Base-by-base conservation (phyloP, 2,329 filamentous ascomycete genomes). In the Celoporthe dispersa region DNA sequence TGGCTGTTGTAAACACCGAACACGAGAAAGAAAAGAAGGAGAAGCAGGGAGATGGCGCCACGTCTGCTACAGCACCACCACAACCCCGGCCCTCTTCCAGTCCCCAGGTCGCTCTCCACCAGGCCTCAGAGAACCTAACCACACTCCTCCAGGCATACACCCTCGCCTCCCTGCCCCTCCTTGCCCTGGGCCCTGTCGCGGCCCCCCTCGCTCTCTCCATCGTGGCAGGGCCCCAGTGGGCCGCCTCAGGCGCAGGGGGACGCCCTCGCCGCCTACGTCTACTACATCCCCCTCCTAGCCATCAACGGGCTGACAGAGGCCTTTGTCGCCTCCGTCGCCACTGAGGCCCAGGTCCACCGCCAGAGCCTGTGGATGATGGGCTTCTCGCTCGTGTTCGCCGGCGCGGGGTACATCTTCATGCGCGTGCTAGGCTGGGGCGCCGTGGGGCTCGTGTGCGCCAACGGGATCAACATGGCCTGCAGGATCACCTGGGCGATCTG, bases 251-350 rank as follows among this genome's bases (percentile, higher is more conserved):
- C 59, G 93, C 94, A 0, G 90, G 91, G n/a, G 7, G 80, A 86
- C 11, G 91, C 96, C 3, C 85, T 99, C 8, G 89, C 91, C 0
- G 87, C 86, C 0, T 99, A 98, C 80, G 94, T 93, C 82, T 94
- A 94, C 80, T 98, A 97, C 81, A 93, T 99, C 70, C 96, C 96
- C 0, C 89, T 98, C 35, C 86, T 98, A 4, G 96, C 95, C 3
- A 83, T 97, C 75, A 99, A 99, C 77, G 96, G 96, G 66, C 88
- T 98, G 31, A 89, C 92, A 1, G 96, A 99, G 81, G 93, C 94
- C 0, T 98, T 99, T 75, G 94, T 98, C 22, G 91, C 94, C 0
- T 94, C 93, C 2, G 93, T 97, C 0, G 94, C 95, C 0, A 91
- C 88, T 0, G 87, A 93, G 73, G 80, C 85, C 4, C 87, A 98